Base-by-base conservation (phyloP, 768 basidiomycete species). In the Hydnomerulius pinastri region DNA sequence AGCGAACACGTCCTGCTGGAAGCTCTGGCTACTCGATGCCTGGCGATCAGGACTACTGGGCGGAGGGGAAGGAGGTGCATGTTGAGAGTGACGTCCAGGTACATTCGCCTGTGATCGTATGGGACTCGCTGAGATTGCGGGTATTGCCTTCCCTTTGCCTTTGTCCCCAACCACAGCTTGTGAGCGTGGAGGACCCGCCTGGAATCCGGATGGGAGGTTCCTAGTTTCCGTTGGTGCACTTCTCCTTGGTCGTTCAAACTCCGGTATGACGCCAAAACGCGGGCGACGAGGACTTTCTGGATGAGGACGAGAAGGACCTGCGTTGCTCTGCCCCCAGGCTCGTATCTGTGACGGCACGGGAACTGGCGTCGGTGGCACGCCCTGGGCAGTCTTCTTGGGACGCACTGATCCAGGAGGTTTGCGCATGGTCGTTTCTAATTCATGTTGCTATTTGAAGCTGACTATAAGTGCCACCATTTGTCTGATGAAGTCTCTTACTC, bases 391-490 rank as follows among this genome's bases (percentile, higher is more conserved):
- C 50, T 65, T 76, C 55, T 73, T 79, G 21, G 75, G 58, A n/a
- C 75, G 76, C n/a, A 68, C 62, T 20, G 81, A 73, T 51, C 65
- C 62, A 17, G 79, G 69, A 11, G 75, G 73, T 60, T 76, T 85
- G 15, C 81, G 78, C 18, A 70, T 61, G 11, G 81, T 71, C 4
- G 77, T 77, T 54, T 87, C 86, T 25, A 84, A 50, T 62, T 87
- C 86, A 57, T 84, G 85, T 77, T 84, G 84, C 87, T 88, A 55
- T 50, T 46, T 30, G 40, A 52, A 43, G 43, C 42, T 44, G 53
- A 44, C 33, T 25, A 53, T 61, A 43, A 66, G 36, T 43, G 30
- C 24, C n/a, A n/a, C n/a, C n/a, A n/a, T n/a, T n/a, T n/a, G n/a
- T n/a, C n/a, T n/a, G n/a, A n/a, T n/a, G 10, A 49, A 10, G 15